Conservation (phyloP, 2,329 filamentous ascomycete species). For the Sclerotinia sclerotiorum region DNA sequence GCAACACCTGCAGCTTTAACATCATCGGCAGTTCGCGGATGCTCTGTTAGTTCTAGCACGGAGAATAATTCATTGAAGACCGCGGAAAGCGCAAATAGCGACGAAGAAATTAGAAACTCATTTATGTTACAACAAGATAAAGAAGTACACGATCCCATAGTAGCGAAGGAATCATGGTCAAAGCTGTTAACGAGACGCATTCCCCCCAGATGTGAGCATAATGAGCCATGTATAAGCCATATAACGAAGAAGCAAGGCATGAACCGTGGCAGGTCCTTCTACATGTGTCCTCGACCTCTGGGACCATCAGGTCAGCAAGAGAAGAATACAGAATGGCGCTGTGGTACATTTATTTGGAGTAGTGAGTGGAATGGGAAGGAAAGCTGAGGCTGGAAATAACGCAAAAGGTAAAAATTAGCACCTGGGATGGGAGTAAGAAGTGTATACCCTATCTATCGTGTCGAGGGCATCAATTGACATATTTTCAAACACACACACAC, state of each 20-base stretch:
- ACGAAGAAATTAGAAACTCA: slow-evolving; percentile 12
- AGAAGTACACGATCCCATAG: slow-evolving; percentile 63
- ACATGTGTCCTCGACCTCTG: slow-evolving; percentile 67
- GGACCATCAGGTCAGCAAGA: slow-evolving; percentile 86
- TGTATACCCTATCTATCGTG: background rate
- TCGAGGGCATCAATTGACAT: slow-evolving; percentile 4
- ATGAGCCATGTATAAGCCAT: slow-evolving; percentile 80
- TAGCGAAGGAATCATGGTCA: slow-evolving; percentile 79
- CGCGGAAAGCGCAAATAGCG: background rate
- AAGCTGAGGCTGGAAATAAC: background rate
- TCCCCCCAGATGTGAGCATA: slow-evolving; percentile 80
- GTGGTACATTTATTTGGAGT: slow-evolving; percentile 70
- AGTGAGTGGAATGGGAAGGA: slow-evolving; percentile 35
- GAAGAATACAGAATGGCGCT: slow-evolving; percentile 81
- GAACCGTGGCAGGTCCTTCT: slow-evolving; percentile 72
- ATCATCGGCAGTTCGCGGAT: background rate
- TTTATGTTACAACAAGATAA: slow-evolving; percentile 30
- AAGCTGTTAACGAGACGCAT: slow-evolving; percentile 75
- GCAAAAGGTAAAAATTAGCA: background rate
- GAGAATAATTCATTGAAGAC: background rate
- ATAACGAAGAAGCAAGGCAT: slow-evolving; percentile 86
- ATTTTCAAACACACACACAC: background rate
- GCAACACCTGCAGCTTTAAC: background rate
- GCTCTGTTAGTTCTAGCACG: background rate
- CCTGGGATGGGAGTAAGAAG: background rate